A percentile compares a stretch with the other conserved stretches of the same genome.
Evolutionary conservation across 192 early-diverging fungal genomes (phyloP).

Genomic region (Dissophora globulifera): DNA sequence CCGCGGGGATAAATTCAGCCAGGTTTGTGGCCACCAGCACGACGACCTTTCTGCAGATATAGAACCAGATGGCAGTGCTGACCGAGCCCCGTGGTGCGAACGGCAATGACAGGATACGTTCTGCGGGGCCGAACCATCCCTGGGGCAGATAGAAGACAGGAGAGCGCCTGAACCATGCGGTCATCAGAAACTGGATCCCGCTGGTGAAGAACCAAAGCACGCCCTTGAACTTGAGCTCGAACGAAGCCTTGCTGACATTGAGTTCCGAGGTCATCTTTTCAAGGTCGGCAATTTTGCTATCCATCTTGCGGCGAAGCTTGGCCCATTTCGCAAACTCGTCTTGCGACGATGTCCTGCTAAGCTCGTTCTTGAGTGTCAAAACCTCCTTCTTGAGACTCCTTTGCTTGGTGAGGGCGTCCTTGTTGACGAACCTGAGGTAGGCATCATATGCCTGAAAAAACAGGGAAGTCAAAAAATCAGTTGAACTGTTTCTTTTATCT

Average conservation of each 20-base stretch:
- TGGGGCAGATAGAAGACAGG: constrained; percentile 82
- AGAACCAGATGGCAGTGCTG: constrained; percentile 81
- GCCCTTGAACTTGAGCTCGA: constrained; percentile 83
- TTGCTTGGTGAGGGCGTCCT: constrained; percentile 66
- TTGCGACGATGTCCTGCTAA: constrained; percentile 76
- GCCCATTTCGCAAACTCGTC: constrained; percentile 96
- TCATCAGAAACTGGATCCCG: constrained; percentile 69
- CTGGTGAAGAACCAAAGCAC: constrained; percentile 71
- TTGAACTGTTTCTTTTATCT: too few relatives aligned
- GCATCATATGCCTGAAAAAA: constrained; percentile 58
- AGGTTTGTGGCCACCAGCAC: constrained; percentile 53
- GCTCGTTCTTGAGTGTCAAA: constrained; percentile 69
- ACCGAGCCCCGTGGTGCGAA: constrained; percentile 80
- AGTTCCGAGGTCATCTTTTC: constrained; percentile 72
- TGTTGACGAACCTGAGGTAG: constrained; percentile 64
- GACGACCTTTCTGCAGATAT: constrained; percentile 73
- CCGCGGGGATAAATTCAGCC: constrained; percentile 40
- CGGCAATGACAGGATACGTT: constrained; percentile 74
- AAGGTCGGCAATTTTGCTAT: constrained; percentile 74
- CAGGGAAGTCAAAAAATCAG: constrained; percentile 2
- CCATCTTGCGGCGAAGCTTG: constrained; percentile 83
- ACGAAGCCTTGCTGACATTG: constrained; percentile 71
- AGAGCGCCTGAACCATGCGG: constrained; percentile 71
- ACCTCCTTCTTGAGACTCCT: constrained; percentile 70
- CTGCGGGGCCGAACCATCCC: constrained; percentile 82